phyloP scores from a whole-genome alignment of 495 filamentous ascomycete species.

The Cairneyella variabilis region DNA sequence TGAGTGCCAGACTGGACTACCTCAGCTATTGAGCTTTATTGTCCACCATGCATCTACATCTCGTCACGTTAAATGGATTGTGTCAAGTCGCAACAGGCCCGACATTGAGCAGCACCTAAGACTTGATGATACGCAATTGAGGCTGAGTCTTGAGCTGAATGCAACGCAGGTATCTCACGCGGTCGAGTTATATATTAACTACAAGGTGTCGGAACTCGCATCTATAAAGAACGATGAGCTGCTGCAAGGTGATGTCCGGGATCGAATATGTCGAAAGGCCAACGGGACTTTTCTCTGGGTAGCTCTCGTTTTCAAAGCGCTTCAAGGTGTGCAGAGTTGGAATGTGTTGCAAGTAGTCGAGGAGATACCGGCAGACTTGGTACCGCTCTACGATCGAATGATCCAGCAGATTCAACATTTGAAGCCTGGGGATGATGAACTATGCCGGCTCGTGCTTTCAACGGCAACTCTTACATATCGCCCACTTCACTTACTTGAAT shows the following conservation, averaged over 20 bases:
- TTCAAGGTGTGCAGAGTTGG: constrained; percentile 17
- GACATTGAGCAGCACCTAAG: constrained; percentile 19
- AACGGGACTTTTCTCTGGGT: constrained; percentile 34
- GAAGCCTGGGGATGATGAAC: constrained; percentile 22
- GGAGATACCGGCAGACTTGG: constrained; percentile 27
- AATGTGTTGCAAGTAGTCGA: constrained; percentile 18
- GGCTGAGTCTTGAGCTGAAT: constrained; percentile 32
- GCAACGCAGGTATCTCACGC: constrained; percentile 22
- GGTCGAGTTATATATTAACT: constrained; percentile 24
- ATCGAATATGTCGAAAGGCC: too few relatives aligned
- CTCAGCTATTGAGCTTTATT: constrained; percentile 3
- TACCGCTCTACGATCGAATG: constrained; percentile 30
- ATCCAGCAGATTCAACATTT: constrained; percentile 22
- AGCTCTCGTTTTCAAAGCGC: constrained; percentile 28
- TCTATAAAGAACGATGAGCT: too few relatives aligned
- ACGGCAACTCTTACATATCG: constrained; percentile 5
- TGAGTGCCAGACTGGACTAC: too few relatives aligned
- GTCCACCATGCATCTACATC: constrained; percentile 2
- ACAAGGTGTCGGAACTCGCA: constrained; percentile 17
- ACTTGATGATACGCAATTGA: background rate
- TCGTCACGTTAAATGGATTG: constrained; percentile 30
- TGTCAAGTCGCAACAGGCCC: constrained; percentile 29
- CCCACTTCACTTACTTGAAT: constrained; percentile 11
- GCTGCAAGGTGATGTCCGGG: too few relatives aligned
- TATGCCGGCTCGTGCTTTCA: constrained; percentile 15